These are phyloP conservation scores for Leccinum barrowsii DNA, from an alignment of 768 basidiomycete genomes.

Conservation along the genomic window DNA sequence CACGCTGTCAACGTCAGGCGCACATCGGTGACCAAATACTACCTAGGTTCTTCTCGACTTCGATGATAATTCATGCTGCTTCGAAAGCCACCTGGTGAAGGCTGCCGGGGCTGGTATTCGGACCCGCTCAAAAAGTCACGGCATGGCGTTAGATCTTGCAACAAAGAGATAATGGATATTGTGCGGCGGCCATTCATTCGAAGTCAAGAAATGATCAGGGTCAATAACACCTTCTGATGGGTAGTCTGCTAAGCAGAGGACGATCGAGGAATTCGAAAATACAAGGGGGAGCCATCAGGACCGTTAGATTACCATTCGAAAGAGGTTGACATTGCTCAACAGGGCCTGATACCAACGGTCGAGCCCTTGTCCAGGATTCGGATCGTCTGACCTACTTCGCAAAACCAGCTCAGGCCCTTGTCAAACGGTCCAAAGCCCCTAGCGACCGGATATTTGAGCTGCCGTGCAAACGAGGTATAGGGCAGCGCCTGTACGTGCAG, in stretches of 20 bases:
- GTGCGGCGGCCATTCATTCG: too few species aligned
- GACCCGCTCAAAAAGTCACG: too few species aligned
- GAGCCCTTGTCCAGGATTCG: slow-evolving; percentile 55
- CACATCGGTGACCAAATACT: too few species aligned
- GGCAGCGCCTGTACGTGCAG: slow-evolving; percentile 71
- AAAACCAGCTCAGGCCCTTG: slow-evolving; percentile 77
- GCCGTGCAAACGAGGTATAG: slow-evolving; percentile 41
- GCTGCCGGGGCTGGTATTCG: too few species aligned
- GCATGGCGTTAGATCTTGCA: too few species aligned
- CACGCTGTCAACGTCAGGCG: too few species aligned
- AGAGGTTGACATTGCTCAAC: slow-evolving; percentile 23
- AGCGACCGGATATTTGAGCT: slow-evolving; percentile 48
- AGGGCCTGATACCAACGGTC: slow-evolving; percentile 49
- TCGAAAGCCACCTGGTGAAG: too few species aligned
- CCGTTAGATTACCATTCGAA: neutral
- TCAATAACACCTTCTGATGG: neutral
- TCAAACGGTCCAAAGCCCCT: slow-evolving; percentile 36
- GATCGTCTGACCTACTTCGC: slow-evolving; percentile 56
- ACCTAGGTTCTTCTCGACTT: too few species aligned
- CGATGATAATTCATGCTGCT: too few species aligned
- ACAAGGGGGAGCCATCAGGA: too few species aligned
- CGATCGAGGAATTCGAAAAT: too few species aligned
- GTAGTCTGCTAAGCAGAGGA: neutral
- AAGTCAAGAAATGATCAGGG: neutral
- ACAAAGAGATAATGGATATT: too few species aligned